phyloP scores from a whole-genome alignment of 345 rosid species.

The Euclidium syriacum region DNA sequence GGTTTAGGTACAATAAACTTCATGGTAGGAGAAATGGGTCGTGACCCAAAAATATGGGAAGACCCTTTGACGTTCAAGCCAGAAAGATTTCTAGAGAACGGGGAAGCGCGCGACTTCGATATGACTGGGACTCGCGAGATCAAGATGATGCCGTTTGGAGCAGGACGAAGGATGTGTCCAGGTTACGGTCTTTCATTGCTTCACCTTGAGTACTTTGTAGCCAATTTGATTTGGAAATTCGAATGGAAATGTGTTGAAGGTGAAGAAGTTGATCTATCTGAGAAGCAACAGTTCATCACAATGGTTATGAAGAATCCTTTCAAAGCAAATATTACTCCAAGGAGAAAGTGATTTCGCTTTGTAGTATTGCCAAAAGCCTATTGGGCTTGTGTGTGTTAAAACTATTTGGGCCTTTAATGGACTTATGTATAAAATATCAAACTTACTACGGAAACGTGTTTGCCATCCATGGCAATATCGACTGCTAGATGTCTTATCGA shows the following conservation, averaged over 20 bases:
- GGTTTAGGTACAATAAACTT: conserved; percentile 29
- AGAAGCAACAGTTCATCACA: conserved; percentile 34
- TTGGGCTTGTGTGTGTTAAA: background rate
- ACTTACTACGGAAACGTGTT: too few species aligned
- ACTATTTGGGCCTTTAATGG: background rate
- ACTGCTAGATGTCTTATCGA: too few species aligned
- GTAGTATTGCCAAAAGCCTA: background rate
- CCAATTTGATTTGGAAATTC: conserved; percentile 33
- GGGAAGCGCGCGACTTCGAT: conserved; percentile 25
- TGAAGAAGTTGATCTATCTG: conserved; percentile 30
- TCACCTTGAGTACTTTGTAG: conserved; percentile 26
- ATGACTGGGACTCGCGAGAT: conserved; percentile 37
- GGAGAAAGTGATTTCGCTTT: conserved; percentile 4
- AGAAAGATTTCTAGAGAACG: conserved; percentile 30
- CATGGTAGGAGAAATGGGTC: conserved; percentile 36
- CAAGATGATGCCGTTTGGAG: conserved; percentile 38
- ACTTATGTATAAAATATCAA: background rate
- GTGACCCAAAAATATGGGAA: conserved; percentile 31
- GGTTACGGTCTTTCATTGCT: conserved; percentile 31
- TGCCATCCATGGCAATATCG: too few species aligned
- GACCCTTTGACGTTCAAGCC: conserved; percentile 31
- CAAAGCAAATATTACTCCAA: conserved; percentile 21
- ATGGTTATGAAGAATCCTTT: conserved; percentile 35
- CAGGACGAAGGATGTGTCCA: conserved; percentile 35
- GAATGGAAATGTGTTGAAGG: conserved; percentile 35